Base-by-base conservation (phyloP, 441 rosid genomes). In the Geranium incanum region DNA sequence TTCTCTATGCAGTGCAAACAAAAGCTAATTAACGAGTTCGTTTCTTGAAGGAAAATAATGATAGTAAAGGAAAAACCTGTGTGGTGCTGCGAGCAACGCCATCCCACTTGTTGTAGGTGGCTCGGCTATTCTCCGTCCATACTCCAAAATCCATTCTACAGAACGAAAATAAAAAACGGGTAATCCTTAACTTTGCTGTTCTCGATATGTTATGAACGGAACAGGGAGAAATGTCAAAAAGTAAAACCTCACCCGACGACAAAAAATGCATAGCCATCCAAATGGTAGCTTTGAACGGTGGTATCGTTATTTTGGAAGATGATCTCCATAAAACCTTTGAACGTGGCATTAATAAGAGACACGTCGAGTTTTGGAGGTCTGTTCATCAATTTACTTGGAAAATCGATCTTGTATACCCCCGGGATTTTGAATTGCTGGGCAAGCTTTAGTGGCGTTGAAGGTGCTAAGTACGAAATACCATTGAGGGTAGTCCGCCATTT, bases 241-340 rank as follows among this genome's bases (percentile, higher is more conserved):
- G 6, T 41, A 63, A 55, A 55, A 6, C 81, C 81, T 81, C 82
- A 88, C 93, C 93, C 94, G 13, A 89, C 89, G 7, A 88, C 91
- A 88, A 90, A 85, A 70, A 88, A 85, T 72, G 36, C 72, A 71
- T 88, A 85, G 69, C 94, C 94, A 72, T 88, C 83, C 5, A 88
- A 81, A 65, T 88, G 91, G 86, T 86, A 88, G 67, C 85, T 85
- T 75, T 87, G 94, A 71, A 87, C 75, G 15, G 87, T 79, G 62
- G 68, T 71, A 77, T 88, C 91, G 28, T 43, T 83, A 75, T 88
- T 88, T 73, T 84, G 83, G 68, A 88, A 83, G 72, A 88, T 80
- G 18, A 88, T 83, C 72, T 88, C 94, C 16, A 87, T 8, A 1
- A 87, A 88, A 39, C 71, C 76, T 70, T 87, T 84, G 36, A 67